Conservation (phyloP, 768 basidiomycete species). For the Mycena belliarum region DNA sequence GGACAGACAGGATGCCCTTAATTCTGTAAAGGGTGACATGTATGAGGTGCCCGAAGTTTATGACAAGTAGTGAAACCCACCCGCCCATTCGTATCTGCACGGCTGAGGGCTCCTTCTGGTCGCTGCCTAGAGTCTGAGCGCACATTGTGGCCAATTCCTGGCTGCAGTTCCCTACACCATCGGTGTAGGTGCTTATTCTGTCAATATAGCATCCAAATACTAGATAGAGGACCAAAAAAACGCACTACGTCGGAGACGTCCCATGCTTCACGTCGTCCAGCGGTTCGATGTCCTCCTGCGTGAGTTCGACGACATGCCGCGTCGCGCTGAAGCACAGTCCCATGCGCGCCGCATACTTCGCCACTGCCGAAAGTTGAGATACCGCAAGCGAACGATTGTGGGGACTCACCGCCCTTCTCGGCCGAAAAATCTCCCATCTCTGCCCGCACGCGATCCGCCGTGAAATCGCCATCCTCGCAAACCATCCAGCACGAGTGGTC, state of each 20-base stretch:
- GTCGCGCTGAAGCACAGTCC: constrained; percentile 23
- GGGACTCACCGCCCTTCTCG: constrained; percentile 11
- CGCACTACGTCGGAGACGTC: constrained; percentile 12
- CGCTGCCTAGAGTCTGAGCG: constrained; percentile 12
- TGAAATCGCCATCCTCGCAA: constrained; percentile 18
- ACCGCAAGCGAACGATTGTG: background rate
- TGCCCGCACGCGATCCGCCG: constrained; percentile 16
- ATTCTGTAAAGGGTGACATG: background rate
- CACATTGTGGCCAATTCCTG: constrained; percentile 16
- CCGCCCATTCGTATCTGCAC: constrained; percentile 25
- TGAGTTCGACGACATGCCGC: constrained; percentile 4
- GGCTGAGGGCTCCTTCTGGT: constrained; percentile 14
- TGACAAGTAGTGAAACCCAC: background rate
- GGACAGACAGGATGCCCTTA: constrained; percentile 22
- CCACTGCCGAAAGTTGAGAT: constrained; percentile 3
- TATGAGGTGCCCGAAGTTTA: background rate
- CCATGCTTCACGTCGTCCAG: constrained; percentile 12
- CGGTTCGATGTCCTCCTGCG: constrained; percentile 2
- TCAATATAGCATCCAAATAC: background rate
- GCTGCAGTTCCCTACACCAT: constrained; percentile 23
- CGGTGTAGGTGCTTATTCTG: constrained; percentile 10
- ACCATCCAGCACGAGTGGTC: constrained; percentile 26
- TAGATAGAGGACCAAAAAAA: background rate
- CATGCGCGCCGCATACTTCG: constrained; percentile 22
- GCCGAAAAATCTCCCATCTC: constrained; percentile 21